A percentile compares a stretch with the other conserved stretches of the same genome.
These are phyloP conservation scores for Fusarium brevicatenulatum DNA, from an alignment of 2,329 filamentous ascomycete genomes.

Conservation along the genomic window DNA sequence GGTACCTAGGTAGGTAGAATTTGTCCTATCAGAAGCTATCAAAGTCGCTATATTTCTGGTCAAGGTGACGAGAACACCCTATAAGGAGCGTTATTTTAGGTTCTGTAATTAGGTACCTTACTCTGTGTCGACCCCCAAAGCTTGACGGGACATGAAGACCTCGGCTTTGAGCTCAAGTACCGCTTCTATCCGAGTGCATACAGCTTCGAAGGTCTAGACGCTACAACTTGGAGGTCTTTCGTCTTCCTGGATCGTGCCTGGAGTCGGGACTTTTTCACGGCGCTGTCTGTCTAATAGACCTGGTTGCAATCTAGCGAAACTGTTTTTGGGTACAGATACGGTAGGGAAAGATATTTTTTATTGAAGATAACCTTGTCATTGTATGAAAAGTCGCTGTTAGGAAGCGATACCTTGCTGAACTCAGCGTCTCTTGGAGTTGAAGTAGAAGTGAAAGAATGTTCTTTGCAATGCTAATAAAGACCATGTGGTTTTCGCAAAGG, in stretches of 20 bases:
- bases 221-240: background rate
- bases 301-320: background rate
- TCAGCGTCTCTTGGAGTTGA: background rate
- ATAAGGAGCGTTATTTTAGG: background rate
- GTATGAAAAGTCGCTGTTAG: background rate
- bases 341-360: background rate
- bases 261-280: background rate
- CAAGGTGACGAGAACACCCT: conserved; percentile 16
- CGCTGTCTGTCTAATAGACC: background rate
- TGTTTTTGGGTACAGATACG: background rate
- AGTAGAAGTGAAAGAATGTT: background rate
- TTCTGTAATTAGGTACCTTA: background rate
- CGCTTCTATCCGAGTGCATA: background rate
- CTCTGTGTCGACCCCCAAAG: background rate
- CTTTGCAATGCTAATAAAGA: background rate
- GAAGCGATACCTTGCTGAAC: background rate
- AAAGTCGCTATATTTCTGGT: conserved; percentile 24
- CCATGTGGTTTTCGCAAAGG: background rate
- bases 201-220: background rate
- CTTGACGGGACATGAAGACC: background rate
- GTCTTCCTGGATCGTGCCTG: background rate
- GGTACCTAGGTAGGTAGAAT: too few relatives aligned
- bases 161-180: background rate
- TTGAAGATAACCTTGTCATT: background rate
- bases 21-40: conserved; percentile 27